A percentile compares a stretch with the other conserved stretches of the same genome.
Conservation (phyloP, 2,329 filamentous ascomycete species). For the Penicillium italicum region DNA sequence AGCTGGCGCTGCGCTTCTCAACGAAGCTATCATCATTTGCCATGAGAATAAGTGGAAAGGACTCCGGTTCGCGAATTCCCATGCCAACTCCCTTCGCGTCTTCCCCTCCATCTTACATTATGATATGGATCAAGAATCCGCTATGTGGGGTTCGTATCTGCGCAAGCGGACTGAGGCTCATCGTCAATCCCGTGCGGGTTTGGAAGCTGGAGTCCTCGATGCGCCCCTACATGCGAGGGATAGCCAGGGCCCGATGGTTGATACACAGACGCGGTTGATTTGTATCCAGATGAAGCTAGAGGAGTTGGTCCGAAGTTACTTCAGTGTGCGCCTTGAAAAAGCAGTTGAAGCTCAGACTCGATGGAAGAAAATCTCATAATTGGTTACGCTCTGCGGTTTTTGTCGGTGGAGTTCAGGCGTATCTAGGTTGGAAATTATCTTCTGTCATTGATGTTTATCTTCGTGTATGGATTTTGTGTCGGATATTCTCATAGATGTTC, state of each 20-base stretch:
- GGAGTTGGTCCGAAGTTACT: background rate
- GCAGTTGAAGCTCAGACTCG: background rate
- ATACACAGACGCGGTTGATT: background rate
- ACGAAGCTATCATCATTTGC: conserved; percentile 67
- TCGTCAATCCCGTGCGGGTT: background rate
- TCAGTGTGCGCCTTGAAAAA: background rate
- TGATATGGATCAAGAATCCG: background rate
- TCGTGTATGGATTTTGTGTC: background rate
- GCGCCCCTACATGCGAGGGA: background rate
- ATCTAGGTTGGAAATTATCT: background rate
- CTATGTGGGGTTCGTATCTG: background rate
- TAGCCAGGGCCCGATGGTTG: background rate
- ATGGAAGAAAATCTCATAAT: background rate
- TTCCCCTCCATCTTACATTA: conserved; percentile 47
- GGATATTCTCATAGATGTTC: background rate
- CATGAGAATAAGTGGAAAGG: conserved; percentile 66
- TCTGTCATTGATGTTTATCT: background rate
- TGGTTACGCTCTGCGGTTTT: rapidly evolving
- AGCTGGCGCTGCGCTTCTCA: conserved; percentile 67
- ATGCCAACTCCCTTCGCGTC: conserved; percentile 68
- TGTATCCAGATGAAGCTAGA: background rate
- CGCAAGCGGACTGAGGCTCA: background rate
- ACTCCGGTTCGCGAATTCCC: conserved; percentile 67
- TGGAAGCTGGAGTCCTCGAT: background rate
- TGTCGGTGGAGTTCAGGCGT: no score